Percentiles rank a stretch among this genome's conserved stretches.
These are phyloP conservation scores for Blastocystis hominis DNA, from an alignment of 352 stramenopile species.

Conservation along the genomic window DNA sequence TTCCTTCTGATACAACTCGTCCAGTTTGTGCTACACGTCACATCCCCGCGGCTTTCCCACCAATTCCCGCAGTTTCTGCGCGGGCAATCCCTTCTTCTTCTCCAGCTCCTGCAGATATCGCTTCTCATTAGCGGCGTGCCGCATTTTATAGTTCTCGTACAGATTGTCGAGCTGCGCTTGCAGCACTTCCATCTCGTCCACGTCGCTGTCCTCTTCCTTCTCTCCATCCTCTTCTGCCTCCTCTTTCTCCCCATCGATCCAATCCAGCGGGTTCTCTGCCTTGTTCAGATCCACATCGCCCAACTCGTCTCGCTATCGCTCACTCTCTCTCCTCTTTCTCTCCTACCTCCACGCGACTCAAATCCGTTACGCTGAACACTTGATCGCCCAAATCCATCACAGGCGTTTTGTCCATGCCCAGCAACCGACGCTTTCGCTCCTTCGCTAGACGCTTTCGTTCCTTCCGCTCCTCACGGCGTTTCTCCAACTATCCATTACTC, in stretches of 20 bases:
- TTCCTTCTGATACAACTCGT: constrained; percentile 35
- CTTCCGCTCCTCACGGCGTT: constrained; percentile 1
- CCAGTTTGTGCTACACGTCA: constrained; percentile 6
- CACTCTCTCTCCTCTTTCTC: not conserved
- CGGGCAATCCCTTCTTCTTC: constrained; percentile 19
- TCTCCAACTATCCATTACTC: constrained; percentile 10
- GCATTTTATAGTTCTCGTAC: constrained; percentile 22
- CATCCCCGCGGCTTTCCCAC: not conserved
- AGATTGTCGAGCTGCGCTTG: not conserved
- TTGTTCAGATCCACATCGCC: constrained; percentile 13
- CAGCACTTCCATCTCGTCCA: constrained; percentile 7
- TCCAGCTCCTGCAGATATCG: constrained; percentile 12
- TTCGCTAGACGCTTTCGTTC: not conserved
- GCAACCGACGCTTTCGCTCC: constrained; percentile 1
- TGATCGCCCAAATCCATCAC: not conserved
- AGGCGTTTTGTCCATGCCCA: not conserved
- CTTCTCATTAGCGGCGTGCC: not conserved
- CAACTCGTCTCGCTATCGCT: not conserved
- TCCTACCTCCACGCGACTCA: not conserved
- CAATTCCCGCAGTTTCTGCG: constrained; percentile 4
- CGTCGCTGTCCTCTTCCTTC: constrained; percentile 8
- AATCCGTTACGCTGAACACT: not conserved
- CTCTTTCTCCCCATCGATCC: not conserved
- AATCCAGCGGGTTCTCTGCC: not conserved
- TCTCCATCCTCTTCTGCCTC: not conserved